phyloP scores from a whole-genome alignment of 306 rosid genomes.

The Gastrolobium villosum region DNA sequence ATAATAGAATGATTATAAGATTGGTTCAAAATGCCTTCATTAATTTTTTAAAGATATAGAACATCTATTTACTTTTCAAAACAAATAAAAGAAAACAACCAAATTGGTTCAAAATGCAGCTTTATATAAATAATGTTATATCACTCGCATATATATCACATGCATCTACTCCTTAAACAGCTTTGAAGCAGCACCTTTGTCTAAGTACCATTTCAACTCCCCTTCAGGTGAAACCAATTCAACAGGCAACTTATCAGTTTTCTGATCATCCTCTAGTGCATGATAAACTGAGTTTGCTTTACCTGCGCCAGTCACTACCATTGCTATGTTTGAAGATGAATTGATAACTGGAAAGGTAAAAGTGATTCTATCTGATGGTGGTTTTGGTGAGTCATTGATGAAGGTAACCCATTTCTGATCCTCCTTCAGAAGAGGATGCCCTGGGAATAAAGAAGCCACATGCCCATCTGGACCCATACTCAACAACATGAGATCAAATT shows the following conservation, averaged over 20 bases:
- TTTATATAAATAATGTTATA: not conserved
- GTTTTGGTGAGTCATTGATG: conserved; percentile 76
- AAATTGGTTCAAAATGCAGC: not conserved
- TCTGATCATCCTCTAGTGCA: conserved; percentile 57
- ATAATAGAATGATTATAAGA: no score
- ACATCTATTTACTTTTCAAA: not conserved
- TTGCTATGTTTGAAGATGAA: conserved; percentile 68
- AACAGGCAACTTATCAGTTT: conserved; percentile 67
- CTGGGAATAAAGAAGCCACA: conserved; percentile 82
- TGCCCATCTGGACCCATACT: conserved; percentile 97
- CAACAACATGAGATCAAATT: conserved; percentile 78
- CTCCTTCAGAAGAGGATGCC: conserved; percentile 69
- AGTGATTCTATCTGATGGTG: conserved; percentile 84
- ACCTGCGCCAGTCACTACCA: conserved; percentile 75
- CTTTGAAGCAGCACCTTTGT: conserved; percentile 82
- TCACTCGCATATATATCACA: not conserved
- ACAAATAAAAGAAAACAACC: not conserved
- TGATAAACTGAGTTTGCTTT: conserved; percentile 65
- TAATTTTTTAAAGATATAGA: not conserved
- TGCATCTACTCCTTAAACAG: conserved; percentile 51
- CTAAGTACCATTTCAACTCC: conserved; percentile 79
- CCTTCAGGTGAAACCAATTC: conserved; percentile 70
- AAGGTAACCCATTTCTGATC: conserved; percentile 74
- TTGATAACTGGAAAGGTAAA: conserved; percentile 79
- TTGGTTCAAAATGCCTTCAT: not conserved